Base-by-base conservation (phyloP, 305 asterid genomes). In the Fraxinus nigra region DNA sequence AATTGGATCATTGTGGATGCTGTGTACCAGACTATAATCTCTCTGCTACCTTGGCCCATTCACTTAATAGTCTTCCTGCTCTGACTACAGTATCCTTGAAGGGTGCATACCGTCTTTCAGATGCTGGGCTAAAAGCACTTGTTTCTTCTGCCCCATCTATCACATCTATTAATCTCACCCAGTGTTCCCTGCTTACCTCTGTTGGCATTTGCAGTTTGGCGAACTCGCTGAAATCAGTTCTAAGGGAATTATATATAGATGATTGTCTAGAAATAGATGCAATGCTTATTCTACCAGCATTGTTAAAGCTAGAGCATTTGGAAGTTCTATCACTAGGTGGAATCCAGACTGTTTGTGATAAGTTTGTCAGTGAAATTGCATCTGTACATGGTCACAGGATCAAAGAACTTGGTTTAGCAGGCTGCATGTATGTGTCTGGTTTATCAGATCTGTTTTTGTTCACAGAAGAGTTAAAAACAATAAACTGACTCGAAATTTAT, bases 71-170 rank as follows among this genome's bases (percentile, higher is more conserved):
- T 82, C 92, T 95, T 79, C 91, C 96, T 79, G 88, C 90, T 77
- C 82, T 95, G 84, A 85, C 95, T 75, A 81, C 91, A 1, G 24
- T 94, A 79, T 95, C 99, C 6, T 85, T 95, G 86, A 89, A 87
- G 91, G 97, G 93, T 83, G 99, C 98, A 20, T 95, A 92, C 87
- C 97, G 98, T 59, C 93, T 95, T 82, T 85, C 98, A 46, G 99
- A 94, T 84, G 85, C 81, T 80, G 99, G 99, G 77, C 86, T 95
- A 35, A 82, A 84, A 33, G 80, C 87, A 73, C 94, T 93, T 82
- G 90, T 85, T 75, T 87, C 94, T 20, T 88, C 97, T 81, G 99
- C 96, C 59, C 97, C 97, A 82, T 88, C 89, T 83, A 86, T 95
- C 83, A 92, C 92, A 86, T 95, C 99, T 34, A 77, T 95, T 72